Percentiles rank a stretch among this genome's conserved stretches.
Evolutionary conservation across 495 filamentous ascomycete species (phyloP).

Genomic region (Penicillium flavigenum): DNA sequence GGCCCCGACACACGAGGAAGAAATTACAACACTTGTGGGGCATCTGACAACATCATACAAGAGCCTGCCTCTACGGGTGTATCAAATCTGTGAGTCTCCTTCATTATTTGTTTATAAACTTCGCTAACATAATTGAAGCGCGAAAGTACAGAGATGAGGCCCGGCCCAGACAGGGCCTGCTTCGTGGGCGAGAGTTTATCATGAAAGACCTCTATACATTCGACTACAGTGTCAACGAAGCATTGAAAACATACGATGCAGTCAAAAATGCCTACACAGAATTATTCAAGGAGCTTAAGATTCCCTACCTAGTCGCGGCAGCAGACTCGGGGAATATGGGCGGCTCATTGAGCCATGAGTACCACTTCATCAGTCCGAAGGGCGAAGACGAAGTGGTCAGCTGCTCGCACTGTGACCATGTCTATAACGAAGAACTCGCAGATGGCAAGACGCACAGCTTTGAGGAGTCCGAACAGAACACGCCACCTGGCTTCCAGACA

Average conservation of each 20-base stretch:
- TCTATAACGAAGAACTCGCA: constrained; percentile 84
- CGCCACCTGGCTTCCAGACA: constrained; percentile 34
- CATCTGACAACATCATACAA: constrained; percentile 79
- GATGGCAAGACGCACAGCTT: constrained; percentile 36
- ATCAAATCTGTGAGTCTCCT: constrained; percentile 76
- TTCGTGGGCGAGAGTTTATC: constrained; percentile 88
- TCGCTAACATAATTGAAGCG: constrained; percentile 46
- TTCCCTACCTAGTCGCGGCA: constrained; percentile 81
- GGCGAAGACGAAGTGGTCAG: constrained; percentile 84
- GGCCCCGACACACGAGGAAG: constrained; percentile 94
- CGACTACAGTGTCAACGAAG: constrained; percentile 63
- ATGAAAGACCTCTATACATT: constrained; percentile 99
- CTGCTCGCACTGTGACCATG: constrained; percentile 71
- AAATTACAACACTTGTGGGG: constrained; percentile 80
- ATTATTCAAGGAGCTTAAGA: constrained; percentile 78
- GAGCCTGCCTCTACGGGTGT: constrained; percentile 80
- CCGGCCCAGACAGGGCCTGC: constrained; percentile 80
- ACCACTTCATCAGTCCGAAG: constrained; percentile 74
- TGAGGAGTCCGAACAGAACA: constrained; percentile 12
- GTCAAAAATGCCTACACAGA: constrained; percentile 68
- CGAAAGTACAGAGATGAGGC: constrained; percentile 94
- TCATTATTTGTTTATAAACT: background rate
- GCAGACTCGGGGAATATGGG: constrained; percentile 97
- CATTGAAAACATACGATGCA: constrained; percentile 71
- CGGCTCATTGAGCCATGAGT: constrained; percentile 89